These are phyloP conservation scores for Pelagophyceae sp. DNA, from an alignment of 352 stramenopile genomes.

Conservation along the genomic window DNA sequence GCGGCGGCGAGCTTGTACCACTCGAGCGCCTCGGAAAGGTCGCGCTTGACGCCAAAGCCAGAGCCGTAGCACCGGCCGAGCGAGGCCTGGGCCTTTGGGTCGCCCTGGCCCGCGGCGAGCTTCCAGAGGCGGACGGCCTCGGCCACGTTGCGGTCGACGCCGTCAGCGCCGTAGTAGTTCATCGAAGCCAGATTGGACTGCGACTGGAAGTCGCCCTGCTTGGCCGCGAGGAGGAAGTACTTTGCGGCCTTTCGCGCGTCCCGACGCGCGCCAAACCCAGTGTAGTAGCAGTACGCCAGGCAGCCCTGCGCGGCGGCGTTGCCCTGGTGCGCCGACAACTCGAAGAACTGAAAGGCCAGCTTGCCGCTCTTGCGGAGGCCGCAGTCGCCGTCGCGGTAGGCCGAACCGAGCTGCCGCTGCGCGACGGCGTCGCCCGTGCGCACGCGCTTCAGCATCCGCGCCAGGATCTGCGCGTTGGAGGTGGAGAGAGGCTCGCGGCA, in stretches of 20 bases:
- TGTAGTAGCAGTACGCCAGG: neutral
- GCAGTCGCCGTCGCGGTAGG: neutral
- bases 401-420: neutral
- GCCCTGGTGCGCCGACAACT: neutral
- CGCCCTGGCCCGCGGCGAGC: neutral
- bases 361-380: neutral
- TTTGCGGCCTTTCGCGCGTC: neutral
- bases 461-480: neutral
- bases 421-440: neutral
- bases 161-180: neutral
- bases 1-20: neutral
- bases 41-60: neutral
- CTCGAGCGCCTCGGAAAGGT: neutral
- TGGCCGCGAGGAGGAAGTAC: neutral
- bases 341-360: neutral
- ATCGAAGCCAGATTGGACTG: neutral
- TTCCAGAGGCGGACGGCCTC: neutral
- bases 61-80: neutral
- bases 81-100: neutral
- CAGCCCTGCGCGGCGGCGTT: neutral
- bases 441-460: neutral
- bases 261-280: too few relatives aligned
- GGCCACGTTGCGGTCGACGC: neutral
- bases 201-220: neutral
- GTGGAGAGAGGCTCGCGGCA: neutral